Base-by-base conservation (phyloP, 116 monocot species). In the Phalaenopsis hybrid region DNA sequence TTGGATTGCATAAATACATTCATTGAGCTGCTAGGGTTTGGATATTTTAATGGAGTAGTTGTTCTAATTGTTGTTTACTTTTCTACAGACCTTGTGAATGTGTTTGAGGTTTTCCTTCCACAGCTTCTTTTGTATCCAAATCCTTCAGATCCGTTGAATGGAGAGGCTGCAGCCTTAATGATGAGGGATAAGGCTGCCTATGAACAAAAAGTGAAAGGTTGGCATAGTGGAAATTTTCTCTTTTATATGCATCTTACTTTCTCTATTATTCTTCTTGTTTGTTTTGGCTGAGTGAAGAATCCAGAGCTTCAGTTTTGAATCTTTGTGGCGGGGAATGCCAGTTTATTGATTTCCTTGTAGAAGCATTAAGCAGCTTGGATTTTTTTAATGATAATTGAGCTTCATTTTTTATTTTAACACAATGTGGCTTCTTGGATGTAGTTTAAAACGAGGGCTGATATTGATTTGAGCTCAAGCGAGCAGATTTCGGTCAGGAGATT, bases 61-160 rank as follows among this genome's bases (percentile, higher is more conserved):
- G 44, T 55, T 18, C 1, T 59, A 33, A 15, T 44, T 25, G 9
- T 51, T 52, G 6, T 65, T 21, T 65, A 8, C 17, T 78, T 48
- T 28, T 51, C 81, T 77, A 55, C 79, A 92, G 92, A 92, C 85
- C 91, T 95, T 80, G 86, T 95, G 7, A 92, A 92, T 87, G 88
- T 91, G 2, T 92, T 92, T 75, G 95, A 95, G 61, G 88, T 89
- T 74, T 95, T 95, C 73, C 91, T 95, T 57, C 95, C 95, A 10
- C 95, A 95, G 84, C 95, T 95, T 78, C 95, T 95, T 46, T 79
- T 92, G 74, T 95, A 95, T 84, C 95, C 95, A 48, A 95, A 95
- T 75, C 91, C 95, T 63, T 95, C 95, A 20, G 95, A 95, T 84
- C 95, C 95, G 50, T 83, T 95, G 68, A 95, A 95, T 72, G 92